A percentile compares a stretch with the other conserved stretches of the same genome.
phyloP scores from a whole-genome alignment of 2,329 filamentous ascomycete genomes.

The Penicillium sumatraense region DNA sequence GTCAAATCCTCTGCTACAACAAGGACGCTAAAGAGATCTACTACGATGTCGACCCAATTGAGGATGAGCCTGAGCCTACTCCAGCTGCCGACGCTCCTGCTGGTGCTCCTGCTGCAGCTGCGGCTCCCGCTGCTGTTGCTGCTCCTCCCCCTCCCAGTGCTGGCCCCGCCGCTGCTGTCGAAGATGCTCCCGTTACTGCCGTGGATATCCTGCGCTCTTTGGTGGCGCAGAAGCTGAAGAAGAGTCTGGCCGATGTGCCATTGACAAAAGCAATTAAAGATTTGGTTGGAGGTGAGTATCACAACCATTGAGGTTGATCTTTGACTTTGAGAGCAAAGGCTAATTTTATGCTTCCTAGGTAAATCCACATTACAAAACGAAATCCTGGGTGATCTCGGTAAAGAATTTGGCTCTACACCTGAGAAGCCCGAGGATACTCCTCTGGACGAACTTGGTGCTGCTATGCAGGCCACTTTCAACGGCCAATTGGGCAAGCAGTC shows the following conservation, averaged over 20 bases:
- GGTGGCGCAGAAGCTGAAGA: constrained; percentile 98
- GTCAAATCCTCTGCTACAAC: constrained; percentile 98
- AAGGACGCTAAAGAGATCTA: constrained; percentile 99
- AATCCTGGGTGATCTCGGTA: constrained; percentile 94
- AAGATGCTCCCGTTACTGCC: constrained; percentile 84
- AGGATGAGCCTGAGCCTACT: constrained; percentile 74
- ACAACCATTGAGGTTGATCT: background rate
- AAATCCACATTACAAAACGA: constrained; percentile 99
- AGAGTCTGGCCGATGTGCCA: constrained; percentile 83
- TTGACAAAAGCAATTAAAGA: constrained; percentile 98
- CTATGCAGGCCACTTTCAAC: constrained; percentile 99
- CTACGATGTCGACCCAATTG: constrained; percentile 94
- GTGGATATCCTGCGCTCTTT: constrained; percentile 87
- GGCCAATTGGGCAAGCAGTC: constrained; percentile 98
- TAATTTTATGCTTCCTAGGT: constrained; percentile 57
- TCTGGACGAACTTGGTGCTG: constrained; percentile 88
- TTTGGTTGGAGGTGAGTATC: constrained; percentile 83
- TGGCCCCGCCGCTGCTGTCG: constrained; percentile 83
- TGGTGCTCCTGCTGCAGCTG: constrained; percentile 44
- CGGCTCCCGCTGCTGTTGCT: constrained; percentile 56
- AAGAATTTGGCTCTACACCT: constrained; percentile 96
- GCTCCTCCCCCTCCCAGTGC: constrained; percentile 68
- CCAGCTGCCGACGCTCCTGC: constrained; percentile 46
- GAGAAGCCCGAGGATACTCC: constrained; percentile 98
- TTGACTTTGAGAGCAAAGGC: background rate